These are phyloP conservation scores for Aphanomyces astaci DNA, from an alignment of 352 stramenopile species.

Conservation along the genomic window DNA sequence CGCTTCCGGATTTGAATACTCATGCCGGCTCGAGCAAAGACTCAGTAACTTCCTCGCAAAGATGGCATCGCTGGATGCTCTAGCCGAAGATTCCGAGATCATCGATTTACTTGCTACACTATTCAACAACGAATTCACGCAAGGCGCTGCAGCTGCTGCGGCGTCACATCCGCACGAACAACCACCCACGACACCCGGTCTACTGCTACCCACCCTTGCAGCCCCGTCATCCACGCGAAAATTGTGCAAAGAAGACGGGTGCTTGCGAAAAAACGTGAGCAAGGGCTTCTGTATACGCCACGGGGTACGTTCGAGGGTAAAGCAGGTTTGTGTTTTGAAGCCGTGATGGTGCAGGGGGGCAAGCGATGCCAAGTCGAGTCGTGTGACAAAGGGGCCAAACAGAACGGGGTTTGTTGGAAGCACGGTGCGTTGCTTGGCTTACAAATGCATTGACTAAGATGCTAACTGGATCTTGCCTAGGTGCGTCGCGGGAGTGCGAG, in stretches of 20 bases:
- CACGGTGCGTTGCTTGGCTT: too few relatives aligned
- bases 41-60: too few relatives aligned
- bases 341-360: neutral
- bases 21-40: too few relatives aligned
- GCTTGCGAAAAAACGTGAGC: neutral
- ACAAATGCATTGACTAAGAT: neutral
- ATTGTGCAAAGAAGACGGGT: neutral
- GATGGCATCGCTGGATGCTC: neutral
- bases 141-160: neutral
- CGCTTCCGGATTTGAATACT: too few relatives aligned
- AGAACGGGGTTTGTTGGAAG: constrained; percentile 6
- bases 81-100: neutral
- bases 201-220: too few relatives aligned
- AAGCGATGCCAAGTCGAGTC: neutral
- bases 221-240: neutral
- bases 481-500: neutral
- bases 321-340: neutral
- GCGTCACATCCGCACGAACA: neutral
- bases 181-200: too few relatives aligned
- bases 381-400: neutral
- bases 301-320: neutral
- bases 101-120: neutral
- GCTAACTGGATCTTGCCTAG: neutral
- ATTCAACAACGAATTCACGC: neutral
- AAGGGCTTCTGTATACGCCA: neutral